These are phyloP conservation scores for Rhododendron henanense DNA, from an alignment of 148 eudicot genomes.

Conservation along the genomic window DNA sequence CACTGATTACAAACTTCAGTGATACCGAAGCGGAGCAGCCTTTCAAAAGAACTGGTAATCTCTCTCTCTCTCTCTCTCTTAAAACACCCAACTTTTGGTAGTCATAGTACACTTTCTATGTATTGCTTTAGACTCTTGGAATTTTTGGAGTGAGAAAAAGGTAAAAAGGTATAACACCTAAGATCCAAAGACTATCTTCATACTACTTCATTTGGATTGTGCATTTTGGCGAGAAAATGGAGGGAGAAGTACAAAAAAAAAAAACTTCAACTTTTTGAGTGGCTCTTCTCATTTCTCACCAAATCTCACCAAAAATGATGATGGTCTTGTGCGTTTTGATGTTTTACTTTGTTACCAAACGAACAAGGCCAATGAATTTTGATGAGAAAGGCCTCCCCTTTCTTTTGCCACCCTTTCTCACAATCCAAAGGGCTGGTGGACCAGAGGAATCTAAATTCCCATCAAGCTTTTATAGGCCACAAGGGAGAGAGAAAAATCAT, in stretches of 20 bases:
- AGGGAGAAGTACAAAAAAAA: too few relatives aligned
- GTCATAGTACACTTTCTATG: background rate
- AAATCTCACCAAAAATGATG: too few relatives aligned
- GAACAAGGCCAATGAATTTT: too few relatives aligned
- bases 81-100: background rate
- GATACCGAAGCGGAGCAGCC: background rate
- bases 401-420: background rate
- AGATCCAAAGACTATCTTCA: background rate
- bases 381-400: too few relatives aligned
- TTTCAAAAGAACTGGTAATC: slow-evolving; percentile 3
- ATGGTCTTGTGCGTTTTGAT: too few relatives aligned
- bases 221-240: too few relatives aligned
- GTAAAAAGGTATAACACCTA: background rate
- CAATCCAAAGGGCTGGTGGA: background rate
- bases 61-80: background rate
- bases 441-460: background rate
- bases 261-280: too few relatives aligned
- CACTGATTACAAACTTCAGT: background rate
- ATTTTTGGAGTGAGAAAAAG: background rate
- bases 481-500: background rate
- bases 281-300: background rate
- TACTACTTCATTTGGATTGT: background rate
- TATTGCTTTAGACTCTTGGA: background rate
- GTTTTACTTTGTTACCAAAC: too few relatives aligned
- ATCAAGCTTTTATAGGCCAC: background rate